Conservation (phyloP, 208 protist species). For the Vickermania spadyakhi region DNA sequence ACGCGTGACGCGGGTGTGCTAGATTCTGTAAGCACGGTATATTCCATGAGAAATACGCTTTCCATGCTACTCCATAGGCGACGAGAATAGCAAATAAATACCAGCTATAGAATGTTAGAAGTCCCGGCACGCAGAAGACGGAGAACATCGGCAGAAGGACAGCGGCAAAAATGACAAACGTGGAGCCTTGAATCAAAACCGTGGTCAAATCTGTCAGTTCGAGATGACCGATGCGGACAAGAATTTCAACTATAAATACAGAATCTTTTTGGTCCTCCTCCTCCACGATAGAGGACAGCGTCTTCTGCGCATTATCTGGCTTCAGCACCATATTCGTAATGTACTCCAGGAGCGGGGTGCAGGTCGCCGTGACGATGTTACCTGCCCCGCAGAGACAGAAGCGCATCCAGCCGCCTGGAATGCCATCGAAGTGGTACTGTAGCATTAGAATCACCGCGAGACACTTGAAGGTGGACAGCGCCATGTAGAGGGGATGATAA, state of each 20-base stretch:
- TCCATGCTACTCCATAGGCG: constrained; percentile 17
- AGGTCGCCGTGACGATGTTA: constrained; percentile 39
- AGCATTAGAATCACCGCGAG: constrained; percentile 43
- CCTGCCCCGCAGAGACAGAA: constrained; percentile 41
- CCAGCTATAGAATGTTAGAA: constrained; percentile 21
- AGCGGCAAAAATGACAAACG: constrained; percentile 42
- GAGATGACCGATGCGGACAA: constrained; percentile 29
- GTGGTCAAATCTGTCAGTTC: constrained; percentile 45
- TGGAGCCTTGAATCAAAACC: constrained; percentile 41
- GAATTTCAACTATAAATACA: constrained; percentile 43
- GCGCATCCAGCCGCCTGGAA: constrained; percentile 38
- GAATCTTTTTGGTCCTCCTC: constrained; percentile 36
- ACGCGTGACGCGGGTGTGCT: constrained; percentile 4
- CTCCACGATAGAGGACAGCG: constrained; percentile 12
- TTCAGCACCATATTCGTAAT: constrained; percentile 23
- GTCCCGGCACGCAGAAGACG: constrained; percentile 24
- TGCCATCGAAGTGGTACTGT: constrained; percentile 42
- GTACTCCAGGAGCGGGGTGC: constrained; percentile 50
- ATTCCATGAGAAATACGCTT: constrained; percentile 27
- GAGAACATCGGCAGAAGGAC: constrained; percentile 31
- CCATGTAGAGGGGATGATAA: constrained; percentile 46
- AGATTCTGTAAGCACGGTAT: constrained; percentile 3
- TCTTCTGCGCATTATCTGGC: constrained; percentile 11
- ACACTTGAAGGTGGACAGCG: constrained; percentile 33
- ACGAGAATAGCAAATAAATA: constrained; percentile 23